Percentiles rank a stretch among this genome's conserved stretches.
phyloP scores from a whole-genome alignment of 2,329 filamentous ascomycete genomes.

The Waltergamsia citrina region DNA sequence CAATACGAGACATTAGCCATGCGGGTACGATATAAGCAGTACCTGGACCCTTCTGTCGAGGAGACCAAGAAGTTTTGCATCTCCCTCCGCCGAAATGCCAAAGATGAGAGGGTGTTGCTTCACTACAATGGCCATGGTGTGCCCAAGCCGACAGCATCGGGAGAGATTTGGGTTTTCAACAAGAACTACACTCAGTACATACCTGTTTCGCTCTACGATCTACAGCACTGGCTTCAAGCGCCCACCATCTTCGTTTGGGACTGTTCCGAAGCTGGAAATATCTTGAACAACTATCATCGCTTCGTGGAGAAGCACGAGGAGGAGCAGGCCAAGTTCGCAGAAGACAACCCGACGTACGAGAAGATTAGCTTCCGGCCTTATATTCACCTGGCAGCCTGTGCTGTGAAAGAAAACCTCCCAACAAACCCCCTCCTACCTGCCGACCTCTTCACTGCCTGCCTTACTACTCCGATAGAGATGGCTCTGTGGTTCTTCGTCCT shows the following conservation, averaged over 20 bases:
- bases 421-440: slow-evolving; percentile 90
- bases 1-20: slow-evolving; percentile 96
- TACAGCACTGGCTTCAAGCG: slow-evolving; percentile 91
- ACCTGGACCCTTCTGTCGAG: slow-evolving; percentile 91
- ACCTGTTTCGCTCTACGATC: slow-evolving; percentile 86
- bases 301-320: slow-evolving; percentile 93
- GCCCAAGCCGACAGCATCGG: slow-evolving; percentile 87
- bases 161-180: slow-evolving; percentile 99
- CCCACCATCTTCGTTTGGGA: slow-evolving; percentile 97
- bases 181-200: slow-evolving; percentile 99
- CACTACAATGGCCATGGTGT: slow-evolving; percentile 99
- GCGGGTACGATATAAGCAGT: slow-evolving; percentile 94
- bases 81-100: slow-evolving; percentile 81
- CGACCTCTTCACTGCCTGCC: slow-evolving; percentile 89
- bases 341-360: slow-evolving; percentile 72
- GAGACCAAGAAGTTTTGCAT: slow-evolving; percentile 96
- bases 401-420: slow-evolving; percentile 82
- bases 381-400: slow-evolving; percentile 89
- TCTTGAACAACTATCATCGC: slow-evolving; percentile 87
- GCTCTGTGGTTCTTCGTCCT: slow-evolving; percentile 93
- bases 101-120: slow-evolving; percentile 92
- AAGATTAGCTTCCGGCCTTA: slow-evolving; percentile 62
- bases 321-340: slow-evolving; percentile 69
- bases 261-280: slow-evolving; percentile 92
- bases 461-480: slow-evolving; percentile 97